Evolutionary conservation across 352 stramenopile genomes (phyloP).

Genomic region (Phytophthora pini): DNA sequence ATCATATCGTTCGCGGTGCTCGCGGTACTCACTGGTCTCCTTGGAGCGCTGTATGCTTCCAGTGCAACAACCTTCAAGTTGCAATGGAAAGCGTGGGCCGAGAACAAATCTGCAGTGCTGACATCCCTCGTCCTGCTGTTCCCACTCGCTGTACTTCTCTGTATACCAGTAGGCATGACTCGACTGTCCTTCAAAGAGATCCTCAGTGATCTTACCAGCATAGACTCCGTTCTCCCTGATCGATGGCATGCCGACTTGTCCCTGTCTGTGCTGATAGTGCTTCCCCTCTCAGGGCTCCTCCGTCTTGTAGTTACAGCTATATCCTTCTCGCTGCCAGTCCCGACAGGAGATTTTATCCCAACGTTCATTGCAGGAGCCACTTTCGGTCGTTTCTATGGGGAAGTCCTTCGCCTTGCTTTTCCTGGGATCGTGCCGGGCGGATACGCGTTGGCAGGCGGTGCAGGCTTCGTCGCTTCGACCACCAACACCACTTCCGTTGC

Average conservation of each 20-base stretch:
- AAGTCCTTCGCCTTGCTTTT: slow-evolving; percentile 48
- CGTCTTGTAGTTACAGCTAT: slow-evolving; percentile 49
- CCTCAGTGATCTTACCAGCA: slow-evolving; percentile 43
- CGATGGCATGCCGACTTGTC: slow-evolving; percentile 41
- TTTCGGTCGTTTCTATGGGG: slow-evolving; percentile 64
- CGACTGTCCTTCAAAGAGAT: slow-evolving; percentile 39
- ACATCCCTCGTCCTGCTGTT: slow-evolving; percentile 38
- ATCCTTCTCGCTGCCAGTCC: slow-evolving; percentile 60
- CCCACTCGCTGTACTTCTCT: slow-evolving; percentile 46
- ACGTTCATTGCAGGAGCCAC: slow-evolving; percentile 64
- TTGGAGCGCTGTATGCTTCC: slow-evolving; percentile 57
- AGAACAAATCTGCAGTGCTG: slow-evolving; percentile 20
- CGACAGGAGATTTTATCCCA: slow-evolving; percentile 69
- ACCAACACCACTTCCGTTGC: slow-evolving; percentile 79
- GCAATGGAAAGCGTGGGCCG: slow-evolving; percentile 41
- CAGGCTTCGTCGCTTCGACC: slow-evolving; percentile 59
- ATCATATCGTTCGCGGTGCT: slow-evolving; percentile 58
- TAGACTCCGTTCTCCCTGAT: slow-evolving; percentile 15
- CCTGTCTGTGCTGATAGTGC: slow-evolving; percentile 38
- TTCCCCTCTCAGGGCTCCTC: slow-evolving; percentile 43
- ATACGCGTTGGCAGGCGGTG: slow-evolving; percentile 73
- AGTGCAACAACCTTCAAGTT: slow-evolving; percentile 45
- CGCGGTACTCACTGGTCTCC: slow-evolving; percentile 53
- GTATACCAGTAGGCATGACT: slow-evolving; percentile 46
- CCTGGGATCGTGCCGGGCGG: slow-evolving; percentile 57